Evolutionary conservation across 495 filamentous ascomycete species (phyloP).

Genomic region (Aspergillus coremiiformis): DNA sequence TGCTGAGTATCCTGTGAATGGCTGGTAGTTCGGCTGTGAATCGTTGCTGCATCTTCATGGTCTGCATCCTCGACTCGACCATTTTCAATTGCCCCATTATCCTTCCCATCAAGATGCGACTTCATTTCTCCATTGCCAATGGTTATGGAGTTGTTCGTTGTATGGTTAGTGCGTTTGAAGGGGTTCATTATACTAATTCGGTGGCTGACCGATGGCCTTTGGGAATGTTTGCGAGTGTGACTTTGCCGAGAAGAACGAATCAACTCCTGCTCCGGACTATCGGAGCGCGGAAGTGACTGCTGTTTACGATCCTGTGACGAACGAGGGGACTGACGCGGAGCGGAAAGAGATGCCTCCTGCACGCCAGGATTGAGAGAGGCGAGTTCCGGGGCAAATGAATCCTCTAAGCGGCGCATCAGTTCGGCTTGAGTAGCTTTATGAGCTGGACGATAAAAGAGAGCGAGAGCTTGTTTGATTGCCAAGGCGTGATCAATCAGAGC

Average conservation of each 20-base stretch:
- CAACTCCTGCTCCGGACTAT: constrained; percentile 35
- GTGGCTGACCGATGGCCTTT: constrained; percentile 38
- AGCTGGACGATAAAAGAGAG: constrained; percentile 53
- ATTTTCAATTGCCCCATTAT: constrained; percentile 17
- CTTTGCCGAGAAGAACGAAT: constrained; percentile 29
- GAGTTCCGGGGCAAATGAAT: constrained; percentile 44
- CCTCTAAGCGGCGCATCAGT: constrained; percentile 42
- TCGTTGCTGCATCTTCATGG: constrained; percentile 38
- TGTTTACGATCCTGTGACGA: constrained; percentile 21
- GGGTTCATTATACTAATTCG: constrained; percentile 45
- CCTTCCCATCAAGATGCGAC: constrained; percentile 20
- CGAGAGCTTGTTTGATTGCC: constrained; percentile 74
- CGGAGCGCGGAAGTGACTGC: constrained; percentile 22
- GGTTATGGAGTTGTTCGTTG: constrained; percentile 28
- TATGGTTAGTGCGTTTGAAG: constrained; percentile 39
- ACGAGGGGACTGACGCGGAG: constrained; percentile 20
- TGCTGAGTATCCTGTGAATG: constrained; percentile 32
- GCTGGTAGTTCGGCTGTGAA: constrained; percentile 38
- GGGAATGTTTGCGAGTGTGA: constrained; percentile 29
- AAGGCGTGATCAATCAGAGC: constrained; percentile 86
- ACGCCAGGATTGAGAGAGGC: constrained; percentile 24
- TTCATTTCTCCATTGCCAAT: constrained; percentile 25
- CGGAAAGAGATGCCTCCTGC: constrained; percentile 18
- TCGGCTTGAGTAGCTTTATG: constrained; percentile 53
- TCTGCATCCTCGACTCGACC: constrained; percentile 9